These are phyloP conservation scores for Candida sakaeoensis DNA, from an alignment of 805 yeast genomes.

Conservation along the genomic window DNA sequence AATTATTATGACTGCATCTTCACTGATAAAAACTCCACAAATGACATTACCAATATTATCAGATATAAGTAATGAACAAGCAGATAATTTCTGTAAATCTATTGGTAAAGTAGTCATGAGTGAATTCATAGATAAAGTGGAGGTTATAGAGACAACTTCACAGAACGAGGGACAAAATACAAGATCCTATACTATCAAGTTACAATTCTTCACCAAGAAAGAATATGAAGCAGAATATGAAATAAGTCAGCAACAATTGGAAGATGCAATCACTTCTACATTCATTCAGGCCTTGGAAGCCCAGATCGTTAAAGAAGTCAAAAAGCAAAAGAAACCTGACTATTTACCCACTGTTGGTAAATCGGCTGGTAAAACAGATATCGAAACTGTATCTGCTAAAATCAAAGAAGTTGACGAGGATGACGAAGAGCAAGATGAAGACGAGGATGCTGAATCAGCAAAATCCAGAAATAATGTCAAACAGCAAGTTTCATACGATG, in stretches of 20 bases:
- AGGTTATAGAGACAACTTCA: conserved; percentile 87
- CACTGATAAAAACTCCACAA: conserved; percentile 96
- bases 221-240: conserved; percentile 90
- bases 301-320: conserved; percentile 74
- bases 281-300: conserved; percentile 72
- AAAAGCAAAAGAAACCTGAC: conserved; percentile 67
- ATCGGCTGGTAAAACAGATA: conserved; percentile 57
- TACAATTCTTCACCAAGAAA: conserved; percentile 67
- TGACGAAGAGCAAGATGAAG: conserved; percentile 61
- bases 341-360: conserved; percentile 62
- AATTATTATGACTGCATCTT: conserved; percentile 98
- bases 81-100: conserved; percentile 89
- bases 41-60: conserved; percentile 85
- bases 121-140: conserved; percentile 81
- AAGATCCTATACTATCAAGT: conserved; percentile 71
- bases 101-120: conserved; percentile 81
- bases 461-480: conserved; percentile 52
- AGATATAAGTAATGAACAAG: conserved; percentile 80
- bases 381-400: conserved; percentile 38
- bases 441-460: conserved; percentile 59
- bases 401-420: conserved; percentile 31
- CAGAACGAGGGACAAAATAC: conserved; percentile 46
- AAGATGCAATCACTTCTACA: conserved; percentile 55
- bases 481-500: conserved; percentile 90
- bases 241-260: conserved; percentile 75